Evolutionary conservation across 2,329 filamentous ascomycete genomes (phyloP).

Genomic region (Pyricularia pennisetigena): DNA sequence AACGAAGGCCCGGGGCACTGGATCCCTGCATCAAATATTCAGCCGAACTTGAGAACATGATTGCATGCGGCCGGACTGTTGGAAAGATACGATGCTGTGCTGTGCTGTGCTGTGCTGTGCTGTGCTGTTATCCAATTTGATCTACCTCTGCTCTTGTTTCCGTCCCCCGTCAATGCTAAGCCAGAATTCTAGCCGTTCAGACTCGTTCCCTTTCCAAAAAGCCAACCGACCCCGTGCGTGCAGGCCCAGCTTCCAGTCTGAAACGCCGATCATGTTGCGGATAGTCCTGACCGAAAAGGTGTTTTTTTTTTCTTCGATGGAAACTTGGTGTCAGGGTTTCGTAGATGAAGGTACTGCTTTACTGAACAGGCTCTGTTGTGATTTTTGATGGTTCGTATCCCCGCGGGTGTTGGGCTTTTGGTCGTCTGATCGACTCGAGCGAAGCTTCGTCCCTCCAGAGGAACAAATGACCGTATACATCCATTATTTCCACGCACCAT

Average conservation of each 20-base stretch:
- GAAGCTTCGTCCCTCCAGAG: neutral
- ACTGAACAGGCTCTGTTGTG: neutral
- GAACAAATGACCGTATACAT: neutral
- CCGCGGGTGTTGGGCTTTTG: neutral
- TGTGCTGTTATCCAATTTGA: neutral
- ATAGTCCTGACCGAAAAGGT: neutral
- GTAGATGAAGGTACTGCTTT: neutral
- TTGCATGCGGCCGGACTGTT: neutral
- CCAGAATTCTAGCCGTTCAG: neutral
- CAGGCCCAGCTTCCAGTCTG: neutral
- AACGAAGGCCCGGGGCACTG: neutral
- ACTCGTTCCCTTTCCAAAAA: neutral
- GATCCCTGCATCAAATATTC: neutral
- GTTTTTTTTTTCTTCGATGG: neutral
- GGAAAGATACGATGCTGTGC: neutral
- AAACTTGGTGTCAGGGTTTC: neutral
- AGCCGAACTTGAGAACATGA: neutral
- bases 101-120: neutral
- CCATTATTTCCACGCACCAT: conserved; percentile 3
- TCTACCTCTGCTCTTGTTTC: neutral
- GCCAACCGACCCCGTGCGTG: neutral
- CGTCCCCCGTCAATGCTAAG: neutral
- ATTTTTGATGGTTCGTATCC: neutral
- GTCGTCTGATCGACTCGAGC: neutral
- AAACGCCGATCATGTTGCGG: neutral